These are phyloP conservation scores for Aspergillus sp. DNA, from an alignment of 2,329 filamentous ascomycete genomes.

Conservation along the genomic window DNA sequence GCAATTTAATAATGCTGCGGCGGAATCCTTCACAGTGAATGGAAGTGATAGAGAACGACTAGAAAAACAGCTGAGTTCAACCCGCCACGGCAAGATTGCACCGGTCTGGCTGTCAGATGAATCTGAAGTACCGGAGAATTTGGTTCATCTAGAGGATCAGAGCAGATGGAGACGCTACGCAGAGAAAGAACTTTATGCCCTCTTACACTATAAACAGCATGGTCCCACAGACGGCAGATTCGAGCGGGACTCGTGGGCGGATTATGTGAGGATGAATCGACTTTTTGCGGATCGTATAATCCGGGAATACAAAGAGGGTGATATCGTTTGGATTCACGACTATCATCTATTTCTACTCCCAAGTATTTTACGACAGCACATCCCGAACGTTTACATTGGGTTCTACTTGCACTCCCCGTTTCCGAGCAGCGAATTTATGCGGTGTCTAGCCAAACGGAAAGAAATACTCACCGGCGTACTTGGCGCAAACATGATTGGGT, in stretches of 20 bases:
- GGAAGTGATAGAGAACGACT: constrained; percentile 69
- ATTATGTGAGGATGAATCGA: constrained; percentile 91
- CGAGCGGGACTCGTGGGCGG: constrained; percentile 81
- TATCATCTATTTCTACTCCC: constrained; percentile 91
- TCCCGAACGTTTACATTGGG: constrained; percentile 87
- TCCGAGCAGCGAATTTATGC: constrained; percentile 91
- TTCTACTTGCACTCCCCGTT: constrained; percentile 96
- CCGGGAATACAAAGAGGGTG: constrained; percentile 85
- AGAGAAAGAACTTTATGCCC: constrained; percentile 85
- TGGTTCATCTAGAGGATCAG: constrained; percentile 75
- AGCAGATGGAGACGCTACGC: constrained; percentile 84
- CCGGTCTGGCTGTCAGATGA: constrained; percentile 90
- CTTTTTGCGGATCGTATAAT: constrained; percentile 88
- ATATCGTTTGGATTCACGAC: constrained; percentile 90
- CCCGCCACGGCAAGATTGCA: constrained; percentile 73
- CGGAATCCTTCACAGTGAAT: constrained; percentile 70
- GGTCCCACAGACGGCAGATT: constrained; percentile 82
- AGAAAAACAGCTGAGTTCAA: constrained; percentile 70
- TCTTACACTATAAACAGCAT: constrained; percentile 96
- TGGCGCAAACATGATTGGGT: constrained; percentile 88
- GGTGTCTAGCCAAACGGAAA: constrained; percentile 83
- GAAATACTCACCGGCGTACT: constrained; percentile 87
- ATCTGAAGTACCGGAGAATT: constrained; percentile 66
- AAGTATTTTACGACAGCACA: constrained; percentile 78
- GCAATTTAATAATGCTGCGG: constrained; percentile 56